A percentile compares a stretch with the other conserved stretches of the same genome.
phyloP scores from a whole-genome alignment of 306 rosid genomes.

The Begonia peltatifolia region DNA sequence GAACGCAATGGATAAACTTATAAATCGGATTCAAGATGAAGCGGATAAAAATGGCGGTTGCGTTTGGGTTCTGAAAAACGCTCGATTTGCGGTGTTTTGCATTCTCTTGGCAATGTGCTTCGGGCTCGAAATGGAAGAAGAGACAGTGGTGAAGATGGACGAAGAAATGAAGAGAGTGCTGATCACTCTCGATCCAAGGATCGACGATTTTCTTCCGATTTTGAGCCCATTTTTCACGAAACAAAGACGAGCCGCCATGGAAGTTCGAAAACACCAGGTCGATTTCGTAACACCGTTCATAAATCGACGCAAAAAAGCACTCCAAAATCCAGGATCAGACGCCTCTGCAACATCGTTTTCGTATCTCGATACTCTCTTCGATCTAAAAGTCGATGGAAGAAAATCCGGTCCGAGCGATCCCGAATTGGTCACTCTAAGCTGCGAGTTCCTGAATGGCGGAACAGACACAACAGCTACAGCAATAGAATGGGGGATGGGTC shows the following conservation, averaged over 20 bases:
- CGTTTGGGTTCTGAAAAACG: conserved; percentile 53
- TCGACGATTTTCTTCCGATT: conserved; percentile 76
- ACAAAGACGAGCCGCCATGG: conserved; percentile 45
- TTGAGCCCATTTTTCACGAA: conserved; percentile 68
- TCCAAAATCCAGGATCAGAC: conserved; percentile 62
- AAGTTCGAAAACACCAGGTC: conserved; percentile 53
- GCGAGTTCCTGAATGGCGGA: conserved; percentile 15
- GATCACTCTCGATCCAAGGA: conserved; percentile 54
- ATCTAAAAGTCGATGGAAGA: conserved; percentile 7
- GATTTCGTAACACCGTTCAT: conserved; percentile 49
- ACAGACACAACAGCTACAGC: conserved; percentile 12
- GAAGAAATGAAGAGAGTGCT: conserved; percentile 52
- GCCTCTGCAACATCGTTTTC: conserved; percentile 47
- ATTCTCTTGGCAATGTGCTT: conserved; percentile 80
- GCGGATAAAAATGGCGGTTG: conserved; percentile 41
- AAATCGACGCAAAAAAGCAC: conserved; percentile 41
- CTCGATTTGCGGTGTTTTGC: conserved; percentile 66
- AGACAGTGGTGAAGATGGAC: conserved; percentile 52
- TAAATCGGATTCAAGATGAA: conserved; percentile 33
- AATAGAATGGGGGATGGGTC: conserved; percentile 10
- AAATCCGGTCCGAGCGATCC: conserved; percentile 1
- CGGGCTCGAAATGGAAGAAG: conserved; percentile 78
- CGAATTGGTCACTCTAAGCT: conserved; percentile 10
- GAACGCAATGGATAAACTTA: conserved; percentile 55
- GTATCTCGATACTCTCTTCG: conserved; percentile 10